phyloP scores from a whole-genome alignment of 2,329 filamentous ascomycete genomes.

The Aureobasidium musti region DNA sequence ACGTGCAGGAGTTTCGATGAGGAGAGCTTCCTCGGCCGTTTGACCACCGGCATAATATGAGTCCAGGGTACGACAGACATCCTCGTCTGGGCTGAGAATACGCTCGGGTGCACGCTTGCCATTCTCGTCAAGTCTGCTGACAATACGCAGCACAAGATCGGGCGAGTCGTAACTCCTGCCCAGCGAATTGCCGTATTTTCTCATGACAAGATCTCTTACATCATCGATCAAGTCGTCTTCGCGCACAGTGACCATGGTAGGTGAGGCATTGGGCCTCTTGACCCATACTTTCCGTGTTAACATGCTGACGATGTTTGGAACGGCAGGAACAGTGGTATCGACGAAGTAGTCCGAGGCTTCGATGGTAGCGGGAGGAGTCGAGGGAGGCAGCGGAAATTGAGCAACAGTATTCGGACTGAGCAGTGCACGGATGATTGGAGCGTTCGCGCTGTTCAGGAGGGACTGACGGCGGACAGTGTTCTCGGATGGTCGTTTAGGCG shows the following conservation, averaged over 20 bases:
- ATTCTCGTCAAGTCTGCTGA: slow-evolving; percentile 55
- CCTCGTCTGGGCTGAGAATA: slow-evolving; percentile 80
- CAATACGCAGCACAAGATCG: slow-evolving; percentile 78
- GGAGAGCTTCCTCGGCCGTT: slow-evolving; percentile 79
- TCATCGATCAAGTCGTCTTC: slow-evolving; percentile 94
- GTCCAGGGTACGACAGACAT: slow-evolving; percentile 75
- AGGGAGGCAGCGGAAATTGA: slow-evolving; percentile 4
- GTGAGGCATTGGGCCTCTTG: slow-evolving; percentile 78
- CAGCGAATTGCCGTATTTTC: slow-evolving; percentile 91
- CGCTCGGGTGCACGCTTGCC: slow-evolving; percentile 56
- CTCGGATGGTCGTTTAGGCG: slow-evolving; percentile 11
- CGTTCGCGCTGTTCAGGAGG: slow-evolving; percentile 22
- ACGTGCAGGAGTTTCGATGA: slow-evolving; percentile 81
- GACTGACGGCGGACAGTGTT: slow-evolving; percentile 15
- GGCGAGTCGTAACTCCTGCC: slow-evolving; percentile 87
- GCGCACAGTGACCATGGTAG: slow-evolving; percentile 80
- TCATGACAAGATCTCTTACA: slow-evolving; percentile 85
- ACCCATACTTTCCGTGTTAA: slow-evolving; percentile 89
- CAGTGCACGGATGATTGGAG: slow-evolving; percentile 3
- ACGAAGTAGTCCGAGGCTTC: slow-evolving; percentile 29
- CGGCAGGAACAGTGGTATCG: neutral
- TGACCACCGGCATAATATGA: slow-evolving; percentile 84
- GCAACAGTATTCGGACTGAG: slow-evolving; percentile 6
- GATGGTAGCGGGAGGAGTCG: neutral
- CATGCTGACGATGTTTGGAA: slow-evolving; percentile 49